Percentiles rank a stretch among this genome's conserved stretches.
These are phyloP conservation scores for Lentinula aciculospora DNA, from an alignment of 768 basidiomycete species.

Conservation along the genomic window DNA sequence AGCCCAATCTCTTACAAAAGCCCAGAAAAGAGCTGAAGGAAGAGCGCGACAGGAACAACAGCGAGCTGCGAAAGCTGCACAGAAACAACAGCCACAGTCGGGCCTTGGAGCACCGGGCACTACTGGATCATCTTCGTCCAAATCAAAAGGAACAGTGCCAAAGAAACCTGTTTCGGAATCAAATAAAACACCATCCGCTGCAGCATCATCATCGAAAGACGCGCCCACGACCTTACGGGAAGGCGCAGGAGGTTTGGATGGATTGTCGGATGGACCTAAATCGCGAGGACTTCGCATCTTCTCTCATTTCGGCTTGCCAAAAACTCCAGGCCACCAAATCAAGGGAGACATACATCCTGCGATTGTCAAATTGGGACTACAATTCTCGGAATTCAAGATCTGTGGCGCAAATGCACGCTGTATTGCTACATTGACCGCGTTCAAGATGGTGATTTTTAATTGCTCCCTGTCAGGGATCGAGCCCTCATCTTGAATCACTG, in stretches of 20 bases:
- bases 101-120: conserved; percentile 11
- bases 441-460: conserved; percentile 67
- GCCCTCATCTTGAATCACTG: neutral
- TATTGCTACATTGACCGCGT: conserved; percentile 85
- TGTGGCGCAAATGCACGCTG: conserved; percentile 94
- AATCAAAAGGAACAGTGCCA: conserved; percentile 19
- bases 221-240: conserved; percentile 16
- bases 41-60: conserved; percentile 77
- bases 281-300: conserved; percentile 66
- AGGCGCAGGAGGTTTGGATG: conserved; percentile 17
- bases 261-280: conserved; percentile 31
- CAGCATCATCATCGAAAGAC: conserved; percentile 22
- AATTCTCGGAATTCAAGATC: conserved; percentile 90
- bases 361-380: conserved; percentile 78
- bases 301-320: conserved; percentile 79
- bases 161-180: conserved; percentile 18
- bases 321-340: conserved; percentile 40
- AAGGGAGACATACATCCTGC: conserved; percentile 91
- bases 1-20: conserved; percentile 47
- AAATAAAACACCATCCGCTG: conserved; percentile 12
- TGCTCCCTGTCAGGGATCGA: neutral
- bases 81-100: conserved; percentile 25
- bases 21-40: conserved; percentile 76
- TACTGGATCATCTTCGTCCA: conserved; percentile 1
- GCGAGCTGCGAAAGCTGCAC: conserved; percentile 65